phyloP scores from a whole-genome alignment of 768 basidiomycete species.

The Phanerodontia chrysosporium region DNA sequence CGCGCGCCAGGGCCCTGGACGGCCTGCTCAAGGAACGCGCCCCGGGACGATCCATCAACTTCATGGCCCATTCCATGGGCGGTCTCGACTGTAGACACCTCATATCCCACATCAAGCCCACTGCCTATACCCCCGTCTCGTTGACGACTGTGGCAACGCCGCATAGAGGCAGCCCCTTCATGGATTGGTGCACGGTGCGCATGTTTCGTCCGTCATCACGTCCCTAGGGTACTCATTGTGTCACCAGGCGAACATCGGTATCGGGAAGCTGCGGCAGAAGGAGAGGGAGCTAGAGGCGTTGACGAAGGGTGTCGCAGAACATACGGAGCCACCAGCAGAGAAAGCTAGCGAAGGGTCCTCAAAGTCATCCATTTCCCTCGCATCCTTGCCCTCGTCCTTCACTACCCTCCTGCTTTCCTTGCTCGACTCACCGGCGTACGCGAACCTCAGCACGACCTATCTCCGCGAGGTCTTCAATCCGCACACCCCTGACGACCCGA shows the following conservation, averaged over 20 bases:
- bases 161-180: conserved; percentile 95
- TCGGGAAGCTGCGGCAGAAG: conserved; percentile 53
- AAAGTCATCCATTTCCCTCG: conserved; percentile 44
- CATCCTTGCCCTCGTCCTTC: conserved; percentile 75
- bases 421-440: conserved; percentile 95
- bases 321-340: neutral
- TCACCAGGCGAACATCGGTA: conserved; percentile 80
- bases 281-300: conserved; percentile 5
- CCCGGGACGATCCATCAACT: conserved; percentile 79
- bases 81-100: conserved; percentile 93
- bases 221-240: neutral
- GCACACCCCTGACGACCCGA: conserved; percentile 68
- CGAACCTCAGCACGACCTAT: conserved; percentile 84
- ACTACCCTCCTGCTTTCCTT: conserved; percentile 83
- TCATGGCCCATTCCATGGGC: conserved; percentile 97
- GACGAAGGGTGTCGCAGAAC: neutral
- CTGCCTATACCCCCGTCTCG: conserved; percentile 79
- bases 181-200: conserved; percentile 96
- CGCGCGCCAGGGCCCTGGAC: conserved; percentile 75
- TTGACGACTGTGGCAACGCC: conserved; percentile 90
- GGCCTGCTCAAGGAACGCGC: conserved; percentile 61
- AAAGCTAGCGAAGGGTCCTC: conserved; percentile 27
- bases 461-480: conserved; percentile 82
- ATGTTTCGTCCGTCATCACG: neutral
- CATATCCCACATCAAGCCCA: conserved; percentile 80